phyloP scores from a whole-genome alignment of 805 yeast species.

The Ogataea paraovalis region DNA sequence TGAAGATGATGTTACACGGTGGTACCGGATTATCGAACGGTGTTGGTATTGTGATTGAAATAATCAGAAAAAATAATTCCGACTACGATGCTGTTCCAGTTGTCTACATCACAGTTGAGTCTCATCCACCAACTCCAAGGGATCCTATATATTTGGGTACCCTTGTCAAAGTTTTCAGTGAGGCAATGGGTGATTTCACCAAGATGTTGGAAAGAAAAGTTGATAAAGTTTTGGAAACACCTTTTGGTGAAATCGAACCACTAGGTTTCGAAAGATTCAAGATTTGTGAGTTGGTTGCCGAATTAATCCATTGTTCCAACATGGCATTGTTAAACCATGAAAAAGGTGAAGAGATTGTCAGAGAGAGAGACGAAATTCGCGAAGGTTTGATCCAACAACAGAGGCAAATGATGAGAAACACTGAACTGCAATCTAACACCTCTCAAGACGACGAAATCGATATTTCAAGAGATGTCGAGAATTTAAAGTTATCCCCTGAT shows the following conservation, averaged over 20 bases:
- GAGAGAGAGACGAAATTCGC: slow-evolving; percentile 66
- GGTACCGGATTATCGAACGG: slow-evolving; percentile 91
- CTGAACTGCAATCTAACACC: slow-evolving; percentile 26
- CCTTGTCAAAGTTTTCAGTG: slow-evolving; percentile 72
- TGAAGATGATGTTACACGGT: slow-evolving; percentile 71
- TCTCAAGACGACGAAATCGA: slow-evolving; percentile 32
- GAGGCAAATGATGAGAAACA: slow-evolving; percentile 21
- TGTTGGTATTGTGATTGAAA: slow-evolving; percentile 77
- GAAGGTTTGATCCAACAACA: slow-evolving; percentile 40
- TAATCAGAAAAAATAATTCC: slow-evolving; percentile 40
- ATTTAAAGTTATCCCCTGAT: slow-evolving; percentile 25
- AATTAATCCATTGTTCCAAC: slow-evolving; percentile 93
- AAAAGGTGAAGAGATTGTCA: slow-evolving; percentile 63
- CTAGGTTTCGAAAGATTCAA: slow-evolving; percentile 90
- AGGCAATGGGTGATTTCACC: slow-evolving; percentile 66
- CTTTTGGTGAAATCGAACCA: slow-evolving; percentile 65
- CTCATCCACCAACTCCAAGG: slow-evolving; percentile 88
- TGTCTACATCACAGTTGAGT: slow-evolving; percentile 71
- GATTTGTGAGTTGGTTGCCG: slow-evolving; percentile 89
- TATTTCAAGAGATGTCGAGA: slow-evolving; percentile 31
- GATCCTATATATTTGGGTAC: slow-evolving; percentile 93
- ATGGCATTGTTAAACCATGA: slow-evolving; percentile 86
- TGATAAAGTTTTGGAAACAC: slow-evolving; percentile 47
- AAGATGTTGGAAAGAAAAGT: slow-evolving; percentile 45
- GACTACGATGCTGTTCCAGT: slow-evolving; percentile 93